These are phyloP conservation scores for Pilasporangium apinafurcum DNA, from an alignment of 352 stramenopile species.

Conservation along the genomic window DNA sequence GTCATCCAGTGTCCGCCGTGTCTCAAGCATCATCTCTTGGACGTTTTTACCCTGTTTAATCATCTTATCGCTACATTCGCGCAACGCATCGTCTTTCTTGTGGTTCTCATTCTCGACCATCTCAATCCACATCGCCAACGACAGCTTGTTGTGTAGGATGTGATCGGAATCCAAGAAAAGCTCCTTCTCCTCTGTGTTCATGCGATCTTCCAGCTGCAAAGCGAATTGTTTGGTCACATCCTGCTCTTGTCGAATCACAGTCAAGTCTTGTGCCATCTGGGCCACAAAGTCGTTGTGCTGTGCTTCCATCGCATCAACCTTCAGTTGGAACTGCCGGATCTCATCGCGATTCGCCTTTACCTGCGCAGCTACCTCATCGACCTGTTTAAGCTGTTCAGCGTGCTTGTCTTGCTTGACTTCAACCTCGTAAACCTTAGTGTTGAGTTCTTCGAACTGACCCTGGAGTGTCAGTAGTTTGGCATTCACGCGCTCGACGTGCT, in stretches of 20 bases:
- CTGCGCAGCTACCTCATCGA: constrained; percentile 56
- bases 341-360: constrained; percentile 48
- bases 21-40: constrained; percentile 84
- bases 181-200: constrained; percentile 80
- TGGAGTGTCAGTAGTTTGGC: constrained; percentile 72
- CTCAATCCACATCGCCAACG: constrained; percentile 80
- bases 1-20: constrained; percentile 69
- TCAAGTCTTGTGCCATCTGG: constrained; percentile 43
- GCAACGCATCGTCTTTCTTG: constrained; percentile 69
- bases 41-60: constrained; percentile 75
- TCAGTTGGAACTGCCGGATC: constrained; percentile 30
- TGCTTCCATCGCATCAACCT: constrained; percentile 31
- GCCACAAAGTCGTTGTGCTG: constrained; percentile 45
- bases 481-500: constrained; percentile 74
- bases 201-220: constrained; percentile 79
- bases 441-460: constrained; percentile 65
- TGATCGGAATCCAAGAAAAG: constrained; percentile 75
- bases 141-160: constrained; percentile 71
- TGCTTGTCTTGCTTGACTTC: constrained; percentile 53
- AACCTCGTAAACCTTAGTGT: constrained; percentile 56
- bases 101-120: constrained; percentile 58
- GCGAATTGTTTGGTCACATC: constrained; percentile 76
- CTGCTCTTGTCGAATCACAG: constrained; percentile 49
- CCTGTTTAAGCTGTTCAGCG: constrained; percentile 57
- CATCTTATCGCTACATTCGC: constrained; percentile 79